phyloP scores from a whole-genome alignment of 345 rosid genomes.

The Eucalyptus shirleyi region DNA sequence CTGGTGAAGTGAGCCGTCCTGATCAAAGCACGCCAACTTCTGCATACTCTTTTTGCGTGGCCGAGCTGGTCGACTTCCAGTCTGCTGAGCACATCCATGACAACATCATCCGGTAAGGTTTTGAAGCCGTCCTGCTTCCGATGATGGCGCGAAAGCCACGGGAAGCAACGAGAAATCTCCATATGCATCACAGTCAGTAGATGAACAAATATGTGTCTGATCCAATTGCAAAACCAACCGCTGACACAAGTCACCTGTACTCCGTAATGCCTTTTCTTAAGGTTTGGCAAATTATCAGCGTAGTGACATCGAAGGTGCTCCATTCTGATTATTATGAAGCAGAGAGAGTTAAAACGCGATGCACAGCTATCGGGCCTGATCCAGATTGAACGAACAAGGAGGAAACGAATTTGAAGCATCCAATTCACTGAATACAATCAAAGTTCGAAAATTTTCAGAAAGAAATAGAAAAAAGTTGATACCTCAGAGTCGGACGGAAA shows the following conservation, averaged over 20 bases:
- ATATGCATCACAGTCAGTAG: not conserved
- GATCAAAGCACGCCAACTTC: not conserved
- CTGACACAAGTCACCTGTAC: not conserved
- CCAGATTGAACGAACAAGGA: not conserved
- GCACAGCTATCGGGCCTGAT: not conserved
- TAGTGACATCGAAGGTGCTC: not conserved
- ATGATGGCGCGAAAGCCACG: not conserved
- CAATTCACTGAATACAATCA: not conserved
- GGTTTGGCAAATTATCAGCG: not conserved
- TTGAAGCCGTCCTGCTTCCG: not conserved
- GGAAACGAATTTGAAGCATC: not conserved
- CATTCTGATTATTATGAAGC: not conserved
- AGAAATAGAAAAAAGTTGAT: not conserved
- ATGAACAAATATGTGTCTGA: not conserved
- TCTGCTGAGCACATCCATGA: not conserved
- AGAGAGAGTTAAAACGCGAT: not conserved
- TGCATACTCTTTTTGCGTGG: not conserved
- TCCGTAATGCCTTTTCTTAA: not conserved
- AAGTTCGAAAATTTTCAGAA: not conserved
- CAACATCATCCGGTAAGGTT: not conserved
- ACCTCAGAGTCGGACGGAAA: not conserved
- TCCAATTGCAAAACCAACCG: not conserved
- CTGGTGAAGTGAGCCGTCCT: not conserved
- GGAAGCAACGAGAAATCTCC: not conserved
- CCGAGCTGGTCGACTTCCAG: not conserved